A percentile compares a stretch with the other conserved stretches of the same genome.
phyloP scores from a whole-genome alignment of 2,329 filamentous ascomycete species.

The Leptographium galeiforme region DNA sequence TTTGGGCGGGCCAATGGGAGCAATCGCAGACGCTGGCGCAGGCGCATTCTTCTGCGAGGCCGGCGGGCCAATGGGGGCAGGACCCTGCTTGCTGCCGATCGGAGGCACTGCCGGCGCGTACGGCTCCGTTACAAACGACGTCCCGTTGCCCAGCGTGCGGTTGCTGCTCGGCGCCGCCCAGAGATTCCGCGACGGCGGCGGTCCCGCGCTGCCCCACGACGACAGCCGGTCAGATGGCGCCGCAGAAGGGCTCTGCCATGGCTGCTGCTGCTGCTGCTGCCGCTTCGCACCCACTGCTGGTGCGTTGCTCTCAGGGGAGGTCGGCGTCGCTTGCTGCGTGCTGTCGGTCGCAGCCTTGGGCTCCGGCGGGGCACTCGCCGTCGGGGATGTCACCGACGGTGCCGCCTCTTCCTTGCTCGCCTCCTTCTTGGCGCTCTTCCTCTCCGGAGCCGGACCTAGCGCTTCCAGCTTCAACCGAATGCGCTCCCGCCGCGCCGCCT shows the following conservation, averaged over 20 bases:
- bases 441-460: constrained; percentile 51
- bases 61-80: constrained; percentile 31
- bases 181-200: constrained; percentile 43
- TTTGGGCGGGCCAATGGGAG: constrained; percentile 20
- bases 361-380: neutral
- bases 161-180: constrained; percentile 65
- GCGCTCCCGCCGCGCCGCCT: constrained; percentile 57
- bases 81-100: constrained; percentile 20
- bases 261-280: constrained; percentile 12
- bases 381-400: neutral
- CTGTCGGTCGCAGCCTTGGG: neutral
- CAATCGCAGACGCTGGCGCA: constrained; percentile 23
- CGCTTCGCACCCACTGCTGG: neutral
- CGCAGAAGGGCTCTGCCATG: constrained; percentile 24
- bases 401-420: constrained; percentile 25
- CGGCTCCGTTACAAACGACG: constrained; percentile 51
- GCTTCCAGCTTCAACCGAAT: constrained; percentile 60
- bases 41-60: constrained; percentile 9
- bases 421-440: constrained; percentile 43
- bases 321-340: neutral
- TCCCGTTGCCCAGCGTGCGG: constrained; percentile 63
- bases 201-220: constrained; percentile 33
- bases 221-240: constrained; percentile 33
- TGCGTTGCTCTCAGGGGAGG: neutral
- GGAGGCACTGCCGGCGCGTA: constrained; percentile 18